Base-by-base conservation (phyloP, 768 basidiomycete genomes). In the Agaricus subrufescens region DNA sequence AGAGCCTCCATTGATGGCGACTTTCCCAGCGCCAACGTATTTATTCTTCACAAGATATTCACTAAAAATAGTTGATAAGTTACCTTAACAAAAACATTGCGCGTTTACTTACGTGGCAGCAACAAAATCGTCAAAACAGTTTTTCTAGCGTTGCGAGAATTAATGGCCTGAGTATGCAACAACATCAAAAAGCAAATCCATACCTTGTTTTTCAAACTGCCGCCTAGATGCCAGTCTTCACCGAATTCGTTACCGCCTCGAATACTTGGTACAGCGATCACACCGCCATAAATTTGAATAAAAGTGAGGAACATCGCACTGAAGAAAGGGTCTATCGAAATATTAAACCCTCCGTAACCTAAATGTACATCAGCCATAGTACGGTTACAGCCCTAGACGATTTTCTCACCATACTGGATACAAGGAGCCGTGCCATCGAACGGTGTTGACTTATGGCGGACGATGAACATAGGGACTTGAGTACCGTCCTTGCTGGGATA, bases 301-400 rank as follows among this genome's bases (percentile, higher is more conserved):
- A 89, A 87, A 0, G 88, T 91, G 42, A 94, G 75, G 51, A 88
- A 80, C 3, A 81, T 71, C 6, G 87, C 72, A 57, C 80, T 87
- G 73, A 91, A 93, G 66, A 80, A 82, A 8, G 90, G 90, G 55
- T 79, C 75, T 58, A 91, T 79, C 19, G 87, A 80, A 42, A 87
- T 79, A 51, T 76, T 81, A 66, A 91, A 92, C 9, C 90, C 91
- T n/a, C 91, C 91, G 60, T 91, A 92, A 34, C 88, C 86, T 87
- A 52, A 25, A 25, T 11, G 34, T 34, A 30, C 9, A 30, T 25
- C 27, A 34, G 30, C 19, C 31, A 40, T 50, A 26, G 11, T 12
- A 26, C 34, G 6, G 5, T 27, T 37, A 53, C 52, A 40, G 29
- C 38, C 26, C 25, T 43, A 30, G 15, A 37, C 12, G 30, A 52